phyloP scores from a whole-genome alignment of 2,329 filamentous ascomycete species.

The Huntiella savannae region DNA sequence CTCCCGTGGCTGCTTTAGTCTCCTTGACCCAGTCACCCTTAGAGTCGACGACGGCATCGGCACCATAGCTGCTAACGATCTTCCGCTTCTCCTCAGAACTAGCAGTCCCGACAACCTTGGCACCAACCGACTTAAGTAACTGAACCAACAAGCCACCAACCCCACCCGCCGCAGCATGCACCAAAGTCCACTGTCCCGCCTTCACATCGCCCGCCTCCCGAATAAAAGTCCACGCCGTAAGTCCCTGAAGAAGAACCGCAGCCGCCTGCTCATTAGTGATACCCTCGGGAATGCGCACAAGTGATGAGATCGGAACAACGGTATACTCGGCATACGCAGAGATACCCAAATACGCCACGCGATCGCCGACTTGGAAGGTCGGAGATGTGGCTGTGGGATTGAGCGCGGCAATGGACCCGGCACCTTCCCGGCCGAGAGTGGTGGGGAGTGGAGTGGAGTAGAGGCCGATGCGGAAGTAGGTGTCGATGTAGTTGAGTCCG shows the following conservation, averaged over 20 bases:
- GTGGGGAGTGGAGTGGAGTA: conserved; percentile 48
- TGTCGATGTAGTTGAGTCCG: conserved; percentile 45
- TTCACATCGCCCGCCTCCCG: conserved; percentile 59
- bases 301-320: conserved; percentile 30
- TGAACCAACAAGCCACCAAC: conserved; percentile 60
- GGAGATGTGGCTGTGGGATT: conserved; percentile 36
- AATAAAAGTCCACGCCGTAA: conserved; percentile 65
- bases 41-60: conserved; percentile 40
- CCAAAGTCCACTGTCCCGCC: conserved; percentile 60
- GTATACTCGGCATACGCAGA: conserved; percentile 39
- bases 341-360: conserved; percentile 48
- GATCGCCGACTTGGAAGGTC: conserved; percentile 35
- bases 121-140: conserved; percentile 52
- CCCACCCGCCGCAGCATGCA: conserved; percentile 74
- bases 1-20: conserved; percentile 51
- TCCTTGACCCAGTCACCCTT: conserved; percentile 31
- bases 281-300: conserved; percentile 43
- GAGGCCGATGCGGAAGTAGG: conserved; percentile 70
- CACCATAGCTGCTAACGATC: conserved; percentile 50
- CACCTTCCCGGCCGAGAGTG: conserved; percentile 61
- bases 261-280: conserved; percentile 44
- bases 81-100: conserved; percentile 53
- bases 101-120: conserved; percentile 62
- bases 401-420: conserved; percentile 47
- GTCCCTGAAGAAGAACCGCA: conserved; percentile 56